Conservation (phyloP, 257 asterid genomes). For the Solanum chiquidenum region DNA sequence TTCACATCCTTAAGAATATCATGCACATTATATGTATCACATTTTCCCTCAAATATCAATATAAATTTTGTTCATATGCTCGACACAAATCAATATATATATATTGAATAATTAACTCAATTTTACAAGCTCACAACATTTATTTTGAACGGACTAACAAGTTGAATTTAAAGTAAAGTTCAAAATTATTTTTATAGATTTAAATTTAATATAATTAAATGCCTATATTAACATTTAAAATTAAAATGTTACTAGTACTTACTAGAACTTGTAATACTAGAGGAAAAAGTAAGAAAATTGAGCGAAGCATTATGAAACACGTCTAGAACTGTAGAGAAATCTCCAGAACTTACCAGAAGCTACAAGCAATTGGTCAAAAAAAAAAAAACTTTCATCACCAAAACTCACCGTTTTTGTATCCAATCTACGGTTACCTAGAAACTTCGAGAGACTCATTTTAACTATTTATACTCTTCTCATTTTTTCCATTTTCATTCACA, state of each 20-base stretch:
- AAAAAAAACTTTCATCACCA: background rate
- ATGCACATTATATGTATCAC: background rate
- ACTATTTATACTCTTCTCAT: background rate
- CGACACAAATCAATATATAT: background rate
- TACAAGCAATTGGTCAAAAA: background rate
- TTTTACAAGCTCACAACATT: no score
- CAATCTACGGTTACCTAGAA: slow-evolving; percentile 15
- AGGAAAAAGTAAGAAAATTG: background rate
- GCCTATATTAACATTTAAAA: no score
- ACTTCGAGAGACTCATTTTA: slow-evolving; percentile 1
- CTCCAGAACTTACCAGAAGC: background rate
- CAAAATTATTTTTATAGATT: no score
- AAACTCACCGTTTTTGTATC: background rate
- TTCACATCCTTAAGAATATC: background rate
- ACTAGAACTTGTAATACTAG: background rate
- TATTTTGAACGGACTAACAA: no score
- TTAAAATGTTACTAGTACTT: background rate
- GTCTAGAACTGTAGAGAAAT: background rate
- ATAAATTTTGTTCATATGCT: background rate
- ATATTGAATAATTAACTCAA: no score
- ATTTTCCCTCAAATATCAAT: background rate
- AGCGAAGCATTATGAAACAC: background rate
- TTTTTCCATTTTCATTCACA: background rate
- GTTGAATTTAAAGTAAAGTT: background rate
- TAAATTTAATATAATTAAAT: no score